Percentiles rank a stretch among this genome's conserved stretches.
These are phyloP conservation scores for Daldinia decipiens DNA, from an alignment of 495 filamentous ascomycete species.

Conservation along the genomic window DNA sequence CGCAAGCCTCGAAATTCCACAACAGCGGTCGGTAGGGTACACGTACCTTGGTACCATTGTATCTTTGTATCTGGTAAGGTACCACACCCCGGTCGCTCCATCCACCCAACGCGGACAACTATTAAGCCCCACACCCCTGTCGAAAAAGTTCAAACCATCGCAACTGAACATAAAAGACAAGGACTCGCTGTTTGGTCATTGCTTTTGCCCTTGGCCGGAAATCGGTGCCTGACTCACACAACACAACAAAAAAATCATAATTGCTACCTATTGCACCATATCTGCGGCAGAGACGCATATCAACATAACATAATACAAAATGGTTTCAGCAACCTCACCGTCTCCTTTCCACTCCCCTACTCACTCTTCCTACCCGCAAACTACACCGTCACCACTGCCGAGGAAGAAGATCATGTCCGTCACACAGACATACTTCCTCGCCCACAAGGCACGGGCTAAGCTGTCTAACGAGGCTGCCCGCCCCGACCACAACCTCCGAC, in stretches of 20 bases:
- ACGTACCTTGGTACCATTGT: constrained; percentile 20
- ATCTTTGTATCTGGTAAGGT: constrained; percentile 12
- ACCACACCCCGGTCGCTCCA: constrained; percentile 12
- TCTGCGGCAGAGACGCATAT: constrained; percentile 28
- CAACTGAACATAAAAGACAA: constrained; percentile 45
- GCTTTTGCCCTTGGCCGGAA: constrained; percentile 45
- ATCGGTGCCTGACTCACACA: constrained; percentile 53
- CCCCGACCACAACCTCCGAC: constrained; percentile 91
- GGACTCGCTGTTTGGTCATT: constrained; percentile 44
- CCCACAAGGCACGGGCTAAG: constrained; percentile 95
- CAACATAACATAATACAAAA: constrained; percentile 42
- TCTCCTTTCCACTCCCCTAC: constrained; percentile 45
- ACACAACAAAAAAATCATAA: constrained; percentile 44
- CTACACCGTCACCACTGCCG: constrained; percentile 44
- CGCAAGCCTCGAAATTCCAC: constrained; percentile 35
- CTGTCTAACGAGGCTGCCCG: constrained; percentile 89
- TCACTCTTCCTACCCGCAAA: constrained; percentile 36
- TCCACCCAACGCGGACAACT: constrained; percentile 35
- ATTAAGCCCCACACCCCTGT: constrained; percentile 34
- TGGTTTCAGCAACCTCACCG: constrained; percentile 46
- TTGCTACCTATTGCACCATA: constrained; percentile 44
- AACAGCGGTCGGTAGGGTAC: constrained; percentile 35
- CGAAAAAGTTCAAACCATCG: constrained; percentile 43
- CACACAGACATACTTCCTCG: constrained; percentile 97
- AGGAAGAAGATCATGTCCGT: constrained; percentile 85